These are phyloP conservation scores for Leccinum arenicola DNA, from an alignment of 768 basidiomycete species.

Conservation along the genomic window DNA sequence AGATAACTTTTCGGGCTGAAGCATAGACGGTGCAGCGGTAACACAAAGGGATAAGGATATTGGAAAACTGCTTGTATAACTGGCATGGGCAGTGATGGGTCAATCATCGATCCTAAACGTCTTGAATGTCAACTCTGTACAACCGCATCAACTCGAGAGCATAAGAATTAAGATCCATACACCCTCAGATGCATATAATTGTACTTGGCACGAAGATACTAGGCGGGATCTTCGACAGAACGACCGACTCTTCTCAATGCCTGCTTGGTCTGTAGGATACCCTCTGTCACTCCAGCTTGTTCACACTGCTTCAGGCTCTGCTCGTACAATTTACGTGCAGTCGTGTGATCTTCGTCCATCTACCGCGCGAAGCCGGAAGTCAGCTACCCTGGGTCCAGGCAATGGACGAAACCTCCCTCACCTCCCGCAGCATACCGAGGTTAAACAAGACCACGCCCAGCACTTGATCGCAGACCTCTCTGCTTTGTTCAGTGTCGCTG, in stretches of 20 bases:
- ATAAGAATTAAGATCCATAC: not conserved
- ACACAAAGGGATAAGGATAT: too few species aligned
- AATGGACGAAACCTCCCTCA: slow-evolving; percentile 3
- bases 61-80: too few species aligned
- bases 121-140: slow-evolving; percentile 30
- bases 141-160: not conserved
- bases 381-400: not conserved
- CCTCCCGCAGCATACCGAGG: slow-evolving; percentile 53
- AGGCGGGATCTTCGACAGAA: not conserved
- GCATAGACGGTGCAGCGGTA: too few species aligned
- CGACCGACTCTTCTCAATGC: slow-evolving; percentile 32
- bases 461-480: slow-evolving; percentile 49
- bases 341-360: slow-evolving; percentile 33
- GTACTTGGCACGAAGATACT: not conserved
- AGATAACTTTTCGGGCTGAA: too few species aligned
- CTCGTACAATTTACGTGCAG: slow-evolving; percentile 31
- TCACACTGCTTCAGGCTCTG: slow-evolving; percentile 32
- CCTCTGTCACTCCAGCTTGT: slow-evolving; percentile 32
- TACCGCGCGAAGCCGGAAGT: slow-evolving; percentile 4
- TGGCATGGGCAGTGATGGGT: too few species aligned
- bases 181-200: not conserved
- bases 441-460: slow-evolving; percentile 62
- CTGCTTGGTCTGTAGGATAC: slow-evolving; percentile 33
- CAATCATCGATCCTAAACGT: not conserved
- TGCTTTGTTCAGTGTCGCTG: slow-evolving; percentile 22